Evolutionary conservation across 2,329 filamentous ascomycete genomes (phyloP), one percentile per base, ranked within the genome.

Genomic region (Didymella pinodella): DNA sequence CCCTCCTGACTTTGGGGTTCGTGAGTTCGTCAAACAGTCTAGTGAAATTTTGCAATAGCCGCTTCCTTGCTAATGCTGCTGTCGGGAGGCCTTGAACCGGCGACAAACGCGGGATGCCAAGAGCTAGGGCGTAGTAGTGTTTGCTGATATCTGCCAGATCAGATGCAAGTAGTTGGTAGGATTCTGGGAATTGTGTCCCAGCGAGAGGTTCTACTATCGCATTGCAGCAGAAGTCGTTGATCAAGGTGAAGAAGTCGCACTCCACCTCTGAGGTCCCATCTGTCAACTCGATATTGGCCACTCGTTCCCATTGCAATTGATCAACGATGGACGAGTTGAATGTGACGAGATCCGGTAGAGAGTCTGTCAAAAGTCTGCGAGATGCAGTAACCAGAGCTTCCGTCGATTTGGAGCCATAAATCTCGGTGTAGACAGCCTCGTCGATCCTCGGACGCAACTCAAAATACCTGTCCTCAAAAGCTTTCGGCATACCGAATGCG

Each of bases 221-320:
- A 50, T 83, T 79, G 4, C 84, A 86, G 36, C 86, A 79, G 65
- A 88, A 87, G 63, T 85, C 82, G 54, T 84, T 78, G 22, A 88
- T 74, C 6, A 90, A 77, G 3, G 80, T 74, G 40, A 74, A 73
- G 2, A 77, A 59, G 32, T 74, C 70, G 48, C 68, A 72, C 52
- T 88, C 85, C 14, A 82, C 85, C 52, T 83, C 78, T 28, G 77
- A 73, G 16, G 75, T 76, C 6, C 72, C 77, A n/a, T 74, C 71
- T 2, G 76, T 68, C 34, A 75, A 64, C 16, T 82, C 81, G 4
- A 84, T 77, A 22, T 83, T 72, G 2, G 75, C 74, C 1, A 84
- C 80, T 32, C 85, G 82, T 69, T 90, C 88, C 87, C 88, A 90
- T 2, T 79, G 78, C 65, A 82, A 81, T 60, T 88, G 85, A 66